phyloP scores from a whole-genome alignment of 2,329 filamentous ascomycete genomes.

The Aspergillus sp. region DNA sequence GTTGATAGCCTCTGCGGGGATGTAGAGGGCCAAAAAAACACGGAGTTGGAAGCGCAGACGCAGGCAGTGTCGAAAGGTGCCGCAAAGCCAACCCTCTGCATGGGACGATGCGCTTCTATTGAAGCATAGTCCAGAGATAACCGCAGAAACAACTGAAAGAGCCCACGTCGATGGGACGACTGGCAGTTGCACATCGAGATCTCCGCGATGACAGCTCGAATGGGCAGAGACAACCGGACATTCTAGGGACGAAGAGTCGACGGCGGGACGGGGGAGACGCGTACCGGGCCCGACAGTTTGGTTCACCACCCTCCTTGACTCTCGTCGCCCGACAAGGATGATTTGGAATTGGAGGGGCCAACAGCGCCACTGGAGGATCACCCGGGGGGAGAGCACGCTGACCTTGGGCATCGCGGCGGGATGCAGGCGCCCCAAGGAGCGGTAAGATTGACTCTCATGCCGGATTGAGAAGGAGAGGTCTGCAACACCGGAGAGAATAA shows the following conservation, averaged over 20 bases:
- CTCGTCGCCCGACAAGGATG: background rate
- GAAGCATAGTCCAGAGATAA: constrained; percentile 14
- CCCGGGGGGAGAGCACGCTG: background rate
- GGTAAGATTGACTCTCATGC: constrained; percentile 8
- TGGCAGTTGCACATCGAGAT: constrained; percentile 23
- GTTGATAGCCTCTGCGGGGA: background rate
- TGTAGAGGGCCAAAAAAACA: background rate
- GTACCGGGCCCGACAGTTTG: constrained; percentile 27
- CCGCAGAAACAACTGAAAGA: background rate
- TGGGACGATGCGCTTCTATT: constrained; percentile 26
- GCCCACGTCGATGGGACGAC: constrained; percentile 14
- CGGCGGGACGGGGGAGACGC: constrained; percentile 9
- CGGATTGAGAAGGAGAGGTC: background rate
- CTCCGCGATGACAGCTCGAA: constrained; percentile 7
- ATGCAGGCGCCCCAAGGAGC: constrained; percentile 13
- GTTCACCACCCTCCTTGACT: constrained; percentile 18
- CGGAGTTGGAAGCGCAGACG: constrained; percentile 2
- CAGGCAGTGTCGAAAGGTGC: background rate
- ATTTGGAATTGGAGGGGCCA: constrained; percentile 11
- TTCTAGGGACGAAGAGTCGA: constrained; percentile 9
- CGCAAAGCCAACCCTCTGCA: constrained; percentile 15
- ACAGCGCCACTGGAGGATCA: constrained; percentile 4
- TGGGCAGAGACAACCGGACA: constrained; percentile 3
- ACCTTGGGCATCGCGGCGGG: constrained; percentile 17
- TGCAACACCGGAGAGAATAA: background rate